phyloP scores from a whole-genome alignment of 176 grass and related monocot genomes.

The Leersia perrieri region DNA sequence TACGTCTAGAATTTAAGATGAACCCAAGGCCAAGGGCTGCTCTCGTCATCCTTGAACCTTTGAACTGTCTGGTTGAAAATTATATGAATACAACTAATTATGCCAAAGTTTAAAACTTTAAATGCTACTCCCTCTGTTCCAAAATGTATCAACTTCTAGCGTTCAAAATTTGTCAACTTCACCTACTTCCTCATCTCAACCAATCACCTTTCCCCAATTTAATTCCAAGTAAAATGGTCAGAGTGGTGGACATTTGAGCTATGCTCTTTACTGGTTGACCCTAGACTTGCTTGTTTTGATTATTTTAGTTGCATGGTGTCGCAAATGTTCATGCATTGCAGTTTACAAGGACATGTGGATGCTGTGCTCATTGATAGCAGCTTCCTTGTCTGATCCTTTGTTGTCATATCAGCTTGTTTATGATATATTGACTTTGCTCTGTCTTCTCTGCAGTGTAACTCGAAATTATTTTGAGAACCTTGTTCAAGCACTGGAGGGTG shows the following conservation, averaged over 20 bases:
- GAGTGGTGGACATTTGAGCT: not conserved
- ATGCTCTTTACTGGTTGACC: not conserved
- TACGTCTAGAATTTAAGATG: not conserved
- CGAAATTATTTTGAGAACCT: constrained; percentile 93
- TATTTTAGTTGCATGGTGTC: not conserved
- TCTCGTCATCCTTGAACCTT: not conserved
- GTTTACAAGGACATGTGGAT: not conserved
- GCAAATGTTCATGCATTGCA: not conserved
- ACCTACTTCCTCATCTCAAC: too few species aligned
- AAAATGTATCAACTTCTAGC: too few species aligned
- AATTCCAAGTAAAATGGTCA: not conserved
- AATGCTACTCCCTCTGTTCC: too few species aligned
- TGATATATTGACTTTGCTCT: not conserved
- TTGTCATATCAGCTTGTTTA: not conserved
- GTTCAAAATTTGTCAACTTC: too few species aligned
- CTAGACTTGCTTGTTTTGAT: not conserved
- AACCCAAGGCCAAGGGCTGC: not conserved
- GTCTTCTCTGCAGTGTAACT: constrained; percentile 57
- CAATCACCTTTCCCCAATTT: too few species aligned
- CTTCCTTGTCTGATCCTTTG: not conserved
- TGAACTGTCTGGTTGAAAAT: not conserved
- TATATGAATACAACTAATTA: constrained; percentile 15
- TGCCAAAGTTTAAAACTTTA: constrained; percentile 10
- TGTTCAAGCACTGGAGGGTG: constrained; percentile 77
- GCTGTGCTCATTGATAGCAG: not conserved